These are phyloP conservation scores for Metarhizium brunneum DNA, from an alignment of 2,329 filamentous ascomycete genomes.

Conservation along the genomic window DNA sequence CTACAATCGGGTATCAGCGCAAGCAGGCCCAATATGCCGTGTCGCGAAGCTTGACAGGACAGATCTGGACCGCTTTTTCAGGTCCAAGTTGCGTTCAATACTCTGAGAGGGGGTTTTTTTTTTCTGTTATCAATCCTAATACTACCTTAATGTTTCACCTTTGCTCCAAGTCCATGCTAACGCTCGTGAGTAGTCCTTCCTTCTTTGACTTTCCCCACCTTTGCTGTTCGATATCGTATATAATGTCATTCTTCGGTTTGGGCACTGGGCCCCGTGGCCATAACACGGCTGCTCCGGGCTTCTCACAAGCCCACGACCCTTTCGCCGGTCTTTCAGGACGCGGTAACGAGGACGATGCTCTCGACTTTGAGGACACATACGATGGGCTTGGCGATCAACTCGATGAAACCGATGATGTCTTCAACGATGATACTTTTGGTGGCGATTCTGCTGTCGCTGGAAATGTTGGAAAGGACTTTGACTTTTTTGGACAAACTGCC, in stretches of 20 bases:
- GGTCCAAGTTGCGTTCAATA: not conserved
- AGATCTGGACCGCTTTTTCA: not conserved
- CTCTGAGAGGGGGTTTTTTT: not conserved
- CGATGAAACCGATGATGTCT: slow-evolving; percentile 83
- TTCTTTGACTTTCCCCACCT: not conserved
- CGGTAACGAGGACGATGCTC: slow-evolving; percentile 47
- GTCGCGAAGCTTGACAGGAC: not conserved
- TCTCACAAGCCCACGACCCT: slow-evolving; percentile 74
- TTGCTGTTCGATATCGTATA: slow-evolving; percentile 8
- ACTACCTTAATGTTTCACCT: not conserved
- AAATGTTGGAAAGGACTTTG: slow-evolving; percentile 81
- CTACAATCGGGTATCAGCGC: too few species aligned
- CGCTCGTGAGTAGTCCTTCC: not conserved
- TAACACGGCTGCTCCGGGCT: slow-evolving; percentile 63
- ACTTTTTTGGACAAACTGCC: slow-evolving; percentile 91
- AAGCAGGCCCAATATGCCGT: not conserved
- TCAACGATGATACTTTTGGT: slow-evolving; percentile 95
- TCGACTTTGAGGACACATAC: slow-evolving; percentile 94
- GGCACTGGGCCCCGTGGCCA: slow-evolving; percentile 54
- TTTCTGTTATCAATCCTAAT: not conserved
- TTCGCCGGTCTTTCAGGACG: slow-evolving; percentile 72
- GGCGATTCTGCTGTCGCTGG: slow-evolving; percentile 27
- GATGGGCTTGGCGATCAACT: slow-evolving; percentile 88
- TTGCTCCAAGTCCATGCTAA: not conserved
- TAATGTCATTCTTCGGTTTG: slow-evolving; percentile 91